Evolutionary conservation across 225 moss, liverwort and hornwort genomes (phyloP), one percentile per base, ranked within the genome.

Genomic region (Climacium dendroides): DNA sequence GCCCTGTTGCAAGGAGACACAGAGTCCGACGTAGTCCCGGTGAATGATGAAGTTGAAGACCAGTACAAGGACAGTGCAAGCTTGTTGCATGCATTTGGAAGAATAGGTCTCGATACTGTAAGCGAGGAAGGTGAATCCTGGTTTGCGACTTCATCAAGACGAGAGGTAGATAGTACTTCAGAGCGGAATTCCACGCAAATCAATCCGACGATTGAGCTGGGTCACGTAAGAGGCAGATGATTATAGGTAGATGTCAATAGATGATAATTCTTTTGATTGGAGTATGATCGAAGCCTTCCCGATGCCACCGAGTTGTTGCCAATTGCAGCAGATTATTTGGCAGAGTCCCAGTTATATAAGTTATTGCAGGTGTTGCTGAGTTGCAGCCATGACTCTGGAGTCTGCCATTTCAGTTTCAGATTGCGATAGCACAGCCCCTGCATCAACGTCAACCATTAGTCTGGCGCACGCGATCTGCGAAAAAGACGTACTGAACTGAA

Each of bases 1-100:
- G 88, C 87, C 23, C 52, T 91, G 61, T 48, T 93, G 60, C 85
- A 90, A 72, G 85, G 88, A 60, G 88, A 88, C 29, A 63, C 18
- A 47, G 47, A 64, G 7, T 47, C 76, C 4, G 85, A 90, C 71
- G 70, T 76, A 60, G 41, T 78, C 3, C 77, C 53, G 53, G 24
- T 78, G 52, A 77, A 77, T 25, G 29, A 55, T 19, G 86, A 60
- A 52, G 28, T 37, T 5, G 35, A 60, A 34, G 15, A 77, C 20
- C 78, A 28, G 10, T 39, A 26, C 45, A 79, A 43, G 54, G 84
- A 80, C 11, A 70, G 7, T 10, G 43, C 5, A 17, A 54, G 35
- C 28, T 74, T 83, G 55, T 83, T 82, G 86, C 59, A 79, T 1
- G 83, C 83, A 29, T 47, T 26, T 76, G 58, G 48, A 58, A 45